phyloP scores from a whole-genome alignment of 345 rosid species.

The Eucalyptus polyanthemos region DNA sequence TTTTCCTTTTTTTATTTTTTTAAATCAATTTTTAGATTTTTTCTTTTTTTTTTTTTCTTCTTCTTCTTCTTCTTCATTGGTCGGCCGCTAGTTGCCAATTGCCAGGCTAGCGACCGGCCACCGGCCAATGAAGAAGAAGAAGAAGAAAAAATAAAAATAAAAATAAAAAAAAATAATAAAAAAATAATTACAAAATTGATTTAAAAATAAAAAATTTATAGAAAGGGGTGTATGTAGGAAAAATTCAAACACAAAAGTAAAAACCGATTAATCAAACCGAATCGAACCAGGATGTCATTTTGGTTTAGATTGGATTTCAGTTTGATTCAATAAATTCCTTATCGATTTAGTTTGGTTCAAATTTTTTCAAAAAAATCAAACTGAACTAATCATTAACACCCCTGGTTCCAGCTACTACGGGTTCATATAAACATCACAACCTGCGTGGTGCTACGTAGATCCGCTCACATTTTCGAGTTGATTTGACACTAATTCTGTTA shows the following conservation, averaged over 20 bases:
- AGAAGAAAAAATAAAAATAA: fast-evolving
- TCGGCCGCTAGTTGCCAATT: fast-evolving
- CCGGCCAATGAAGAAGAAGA: too few species aligned
- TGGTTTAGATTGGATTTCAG: fast-evolving
- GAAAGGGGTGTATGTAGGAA: too few species aligned
- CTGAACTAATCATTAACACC: too few species aligned
- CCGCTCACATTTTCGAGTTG: background rate
- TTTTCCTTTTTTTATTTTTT: too few species aligned
- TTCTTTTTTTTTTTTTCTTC: fast-evolving
- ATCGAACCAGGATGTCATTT: fast-evolving
- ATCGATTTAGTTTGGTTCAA: too few species aligned
- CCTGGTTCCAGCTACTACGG: background rate
- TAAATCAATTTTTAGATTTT: too few species aligned
- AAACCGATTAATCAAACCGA: fast-evolving
- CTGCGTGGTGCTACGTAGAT: background rate
- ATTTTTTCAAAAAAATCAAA: too few species aligned
- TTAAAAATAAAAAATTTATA: too few species aligned
- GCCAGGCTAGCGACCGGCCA: fast-evolving
- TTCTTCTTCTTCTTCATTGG: too few species aligned
- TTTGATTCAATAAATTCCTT: fast-evolving
- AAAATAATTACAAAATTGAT: too few species aligned
- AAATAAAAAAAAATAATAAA: too few species aligned
- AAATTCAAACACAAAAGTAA: too few species aligned
- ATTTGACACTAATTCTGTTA: background rate
- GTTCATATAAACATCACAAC: background rate